phyloP scores from a whole-genome alignment of 306 rosid genomes.

The Lathyrus sativus region DNA sequence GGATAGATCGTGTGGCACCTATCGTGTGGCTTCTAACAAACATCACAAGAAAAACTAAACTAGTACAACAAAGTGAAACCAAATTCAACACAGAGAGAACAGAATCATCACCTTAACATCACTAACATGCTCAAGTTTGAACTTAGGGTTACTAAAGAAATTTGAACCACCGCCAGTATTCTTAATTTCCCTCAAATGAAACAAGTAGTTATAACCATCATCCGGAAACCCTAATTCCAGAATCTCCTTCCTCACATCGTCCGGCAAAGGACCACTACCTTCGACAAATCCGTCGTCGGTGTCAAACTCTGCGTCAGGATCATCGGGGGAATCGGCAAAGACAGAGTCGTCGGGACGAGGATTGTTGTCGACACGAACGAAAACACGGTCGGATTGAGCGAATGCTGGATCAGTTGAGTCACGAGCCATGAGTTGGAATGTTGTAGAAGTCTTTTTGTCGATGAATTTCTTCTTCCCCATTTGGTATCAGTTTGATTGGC shows the following conservation, averaged over 20 bases:
- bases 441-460: constrained; percentile 72
- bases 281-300: not conserved
- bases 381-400: constrained; percentile 67
- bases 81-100: not conserved
- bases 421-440: constrained; percentile 74
- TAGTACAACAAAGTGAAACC: not conserved
- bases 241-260: constrained; percentile 69
- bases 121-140: constrained; percentile 56
- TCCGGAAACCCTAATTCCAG: constrained; percentile 86
- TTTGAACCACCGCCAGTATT: constrained; percentile 80
- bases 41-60: not conserved
- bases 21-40: constrained; percentile 5
- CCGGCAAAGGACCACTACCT: constrained; percentile 45
- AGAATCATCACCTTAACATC: constrained; percentile 74
- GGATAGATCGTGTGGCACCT: too few relatives aligned
- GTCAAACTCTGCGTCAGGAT: constrained; percentile 40
- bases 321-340: constrained; percentile 67
- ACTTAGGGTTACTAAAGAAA: constrained; percentile 69
- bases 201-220: constrained; percentile 87
- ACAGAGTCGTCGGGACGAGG: constrained; percentile 42
- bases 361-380: constrained; percentile 75
- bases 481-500: not conserved
- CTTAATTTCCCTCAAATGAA: constrained; percentile 75
- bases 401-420: constrained; percentile 77
- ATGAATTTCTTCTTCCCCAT: constrained; percentile 66